These are phyloP conservation scores for Hymenoscyphus albidus DNA, from an alignment of 2,329 filamentous ascomycete genomes.

Conservation along the genomic window DNA sequence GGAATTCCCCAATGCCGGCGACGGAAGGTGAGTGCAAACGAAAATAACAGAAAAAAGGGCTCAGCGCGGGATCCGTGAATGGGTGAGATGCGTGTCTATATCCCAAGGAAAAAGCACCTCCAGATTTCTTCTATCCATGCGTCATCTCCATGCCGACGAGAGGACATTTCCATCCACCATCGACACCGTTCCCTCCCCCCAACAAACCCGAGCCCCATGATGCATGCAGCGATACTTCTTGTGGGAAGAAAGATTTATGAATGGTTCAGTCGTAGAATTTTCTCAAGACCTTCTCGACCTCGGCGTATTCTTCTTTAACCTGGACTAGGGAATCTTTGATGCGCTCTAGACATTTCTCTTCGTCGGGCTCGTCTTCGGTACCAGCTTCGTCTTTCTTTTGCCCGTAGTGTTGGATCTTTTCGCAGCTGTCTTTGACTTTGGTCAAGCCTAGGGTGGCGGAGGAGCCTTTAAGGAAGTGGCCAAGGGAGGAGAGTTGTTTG, in stretches of 20 bases:
- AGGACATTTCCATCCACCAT: neutral
- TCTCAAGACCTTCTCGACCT: slow-evolving; percentile 66
- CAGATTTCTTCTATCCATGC: neutral
- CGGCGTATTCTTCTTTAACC: slow-evolving; percentile 73
- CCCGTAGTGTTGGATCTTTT: slow-evolving; percentile 94
- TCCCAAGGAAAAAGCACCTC: neutral
- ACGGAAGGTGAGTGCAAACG: neutral
- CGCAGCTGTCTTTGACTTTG: slow-evolving; percentile 89
- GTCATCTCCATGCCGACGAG: neutral
- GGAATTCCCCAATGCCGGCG: neutral
- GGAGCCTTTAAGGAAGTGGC: slow-evolving; percentile 96
- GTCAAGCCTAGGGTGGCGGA: slow-evolving; percentile 88
- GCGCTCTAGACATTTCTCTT: slow-evolving; percentile 62
- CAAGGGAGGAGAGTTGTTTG: slow-evolving; percentile 71
- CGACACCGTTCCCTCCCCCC: neutral
- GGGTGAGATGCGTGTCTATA: neutral
- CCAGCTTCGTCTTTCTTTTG: slow-evolving; percentile 78
- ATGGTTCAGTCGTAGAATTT: slow-evolving; percentile 34
- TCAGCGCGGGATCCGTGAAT: neutral
- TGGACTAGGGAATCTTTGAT: slow-evolving; percentile 66
- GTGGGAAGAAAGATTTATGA: neutral
- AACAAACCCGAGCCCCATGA: too few species aligned
- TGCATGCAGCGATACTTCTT: neutral
- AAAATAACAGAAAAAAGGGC: neutral
- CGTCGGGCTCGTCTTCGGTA: slow-evolving; percentile 59